Evolutionary conservation across 768 basidiomycete species (phyloP).

Genomic region (Agrocybe pediades): DNA sequence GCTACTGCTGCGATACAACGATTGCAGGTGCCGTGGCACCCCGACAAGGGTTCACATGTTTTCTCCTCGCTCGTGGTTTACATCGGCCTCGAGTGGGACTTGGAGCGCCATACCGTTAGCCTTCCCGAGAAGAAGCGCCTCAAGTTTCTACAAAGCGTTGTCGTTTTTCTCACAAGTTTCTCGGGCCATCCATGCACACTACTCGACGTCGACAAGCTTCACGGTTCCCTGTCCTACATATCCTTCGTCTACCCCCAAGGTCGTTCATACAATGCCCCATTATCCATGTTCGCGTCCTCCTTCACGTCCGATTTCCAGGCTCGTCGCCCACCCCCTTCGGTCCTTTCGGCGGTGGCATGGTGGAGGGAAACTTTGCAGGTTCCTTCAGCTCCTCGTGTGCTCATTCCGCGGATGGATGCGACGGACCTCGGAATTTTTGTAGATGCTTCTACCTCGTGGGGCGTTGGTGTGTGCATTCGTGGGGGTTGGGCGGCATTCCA

Average conservation of each 20-base stretch:
- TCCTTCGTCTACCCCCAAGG: slow-evolving; percentile 29
- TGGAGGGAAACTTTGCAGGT: slow-evolving; percentile 22
- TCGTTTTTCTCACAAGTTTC: slow-evolving; percentile 23
- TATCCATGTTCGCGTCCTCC: slow-evolving; percentile 24
- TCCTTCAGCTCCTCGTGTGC: slow-evolving; percentile 8
- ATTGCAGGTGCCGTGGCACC: background rate
- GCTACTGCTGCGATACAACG: background rate
- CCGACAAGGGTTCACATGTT: background rate
- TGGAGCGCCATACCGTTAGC: background rate
- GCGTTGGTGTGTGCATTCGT: slow-evolving; percentile 34
- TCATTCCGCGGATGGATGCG: slow-evolving; percentile 5
- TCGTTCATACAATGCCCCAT: slow-evolving; percentile 22
- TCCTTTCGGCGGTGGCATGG: slow-evolving; percentile 31
- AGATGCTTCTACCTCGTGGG: slow-evolving; percentile 40
- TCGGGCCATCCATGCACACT: slow-evolving; percentile 26
- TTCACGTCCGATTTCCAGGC: slow-evolving; percentile 19
- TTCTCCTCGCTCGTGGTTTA: background rate
- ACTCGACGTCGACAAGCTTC: slow-evolving; percentile 20
- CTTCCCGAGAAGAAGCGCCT: background rate
- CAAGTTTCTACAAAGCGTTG: slow-evolving; percentile 9
- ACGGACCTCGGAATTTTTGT: slow-evolving; percentile 27
- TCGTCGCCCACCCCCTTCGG: slow-evolving; percentile 9
- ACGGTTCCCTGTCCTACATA: slow-evolving; percentile 35
- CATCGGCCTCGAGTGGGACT: background rate
- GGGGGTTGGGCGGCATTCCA: slow-evolving; percentile 30